Conservation (phyloP, 352 stramenopile species). For the Globisporangium mamillatum region DNA sequence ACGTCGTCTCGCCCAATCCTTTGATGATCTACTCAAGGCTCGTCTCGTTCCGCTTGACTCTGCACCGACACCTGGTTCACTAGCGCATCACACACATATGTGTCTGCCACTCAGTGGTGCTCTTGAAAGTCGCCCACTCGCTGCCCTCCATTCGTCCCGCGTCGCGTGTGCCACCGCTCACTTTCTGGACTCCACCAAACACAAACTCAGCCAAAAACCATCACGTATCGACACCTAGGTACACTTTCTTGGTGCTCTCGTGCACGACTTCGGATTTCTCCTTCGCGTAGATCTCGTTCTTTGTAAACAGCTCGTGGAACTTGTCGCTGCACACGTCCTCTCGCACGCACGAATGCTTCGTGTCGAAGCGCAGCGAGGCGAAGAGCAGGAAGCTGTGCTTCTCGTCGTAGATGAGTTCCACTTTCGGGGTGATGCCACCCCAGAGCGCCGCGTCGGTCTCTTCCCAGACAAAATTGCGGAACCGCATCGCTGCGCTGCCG, state of each 20-base stretch:
- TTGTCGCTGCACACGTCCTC: slow-evolving; percentile 44
- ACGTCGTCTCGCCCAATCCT: background rate
- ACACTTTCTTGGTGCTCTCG: background rate
- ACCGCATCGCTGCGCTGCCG: slow-evolving; percentile 58
- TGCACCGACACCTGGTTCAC: background rate
- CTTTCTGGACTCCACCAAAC: background rate
- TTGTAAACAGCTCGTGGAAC: slow-evolving; percentile 46
- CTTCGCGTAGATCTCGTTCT: slow-evolving; percentile 8
- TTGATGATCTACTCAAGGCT: background rate
- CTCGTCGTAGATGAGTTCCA: slow-evolving; percentile 75
- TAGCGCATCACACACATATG: background rate
- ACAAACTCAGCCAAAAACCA: background rate
- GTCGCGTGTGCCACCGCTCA: background rate
- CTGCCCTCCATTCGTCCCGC: background rate
- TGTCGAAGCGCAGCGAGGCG: slow-evolving; percentile 49
- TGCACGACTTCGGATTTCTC: background rate
- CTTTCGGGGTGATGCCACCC: slow-evolving; percentile 71
- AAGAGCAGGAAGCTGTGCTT: slow-evolving; percentile 62
- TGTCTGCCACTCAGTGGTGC: background rate
- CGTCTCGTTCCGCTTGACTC: background rate
- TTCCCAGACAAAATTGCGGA: slow-evolving; percentile 87
- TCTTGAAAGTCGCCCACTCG: background rate
- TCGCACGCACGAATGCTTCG: slow-evolving; percentile 32
- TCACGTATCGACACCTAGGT: slow-evolving; percentile 6
- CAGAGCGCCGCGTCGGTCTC: slow-evolving; percentile 85